Conservation (phyloP, 2,329 filamentous ascomycete genomes). For the Verticillium isaacii region DNA sequence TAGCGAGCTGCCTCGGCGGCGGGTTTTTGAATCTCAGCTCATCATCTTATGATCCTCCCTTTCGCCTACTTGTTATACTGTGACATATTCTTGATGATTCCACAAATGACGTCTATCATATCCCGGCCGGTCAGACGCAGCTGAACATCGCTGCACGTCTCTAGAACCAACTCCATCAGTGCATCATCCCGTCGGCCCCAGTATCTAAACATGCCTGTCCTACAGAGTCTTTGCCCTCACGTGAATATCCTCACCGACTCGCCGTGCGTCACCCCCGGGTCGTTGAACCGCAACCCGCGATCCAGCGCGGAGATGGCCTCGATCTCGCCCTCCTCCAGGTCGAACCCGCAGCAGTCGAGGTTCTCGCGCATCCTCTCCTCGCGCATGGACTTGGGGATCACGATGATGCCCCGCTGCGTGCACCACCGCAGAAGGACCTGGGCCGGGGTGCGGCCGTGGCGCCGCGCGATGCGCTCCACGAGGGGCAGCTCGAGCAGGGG, state of each 20-base stretch:
- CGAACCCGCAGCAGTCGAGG: constrained; percentile 50
- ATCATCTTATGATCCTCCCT: neutral
- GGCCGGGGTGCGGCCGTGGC: constrained; percentile 53
- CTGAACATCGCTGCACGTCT: too few relatives aligned
- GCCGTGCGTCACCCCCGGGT: constrained; percentile 31
- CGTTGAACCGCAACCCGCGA: constrained; percentile 53
- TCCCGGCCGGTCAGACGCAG: too few relatives aligned
- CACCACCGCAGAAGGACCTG: constrained; percentile 65
- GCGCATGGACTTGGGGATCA: constrained; percentile 60
- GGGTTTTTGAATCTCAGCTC: neutral
- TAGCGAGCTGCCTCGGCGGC: neutral
- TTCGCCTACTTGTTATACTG: too few relatives aligned
- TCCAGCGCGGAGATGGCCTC: constrained; percentile 50
- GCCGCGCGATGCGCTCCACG: constrained; percentile 47
- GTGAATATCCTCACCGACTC: constrained; percentile 23
- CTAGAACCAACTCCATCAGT: too few relatives aligned
- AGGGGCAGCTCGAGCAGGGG: constrained; percentile 23
- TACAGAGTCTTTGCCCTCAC: constrained; percentile 1
- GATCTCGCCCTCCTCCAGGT: constrained; percentile 50
- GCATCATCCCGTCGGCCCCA: too few relatives aligned
- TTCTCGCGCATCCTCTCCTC: constrained; percentile 44
- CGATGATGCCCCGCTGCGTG: constrained; percentile 57
- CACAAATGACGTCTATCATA: too few relatives aligned
- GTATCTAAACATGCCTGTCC: neutral
- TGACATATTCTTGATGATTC: neutral